A percentile compares a stretch with the other conserved stretches of the same genome.
Evolutionary conservation across 768 basidiomycete species (phyloP).

Genomic region (Boletus reticulatus): DNA sequence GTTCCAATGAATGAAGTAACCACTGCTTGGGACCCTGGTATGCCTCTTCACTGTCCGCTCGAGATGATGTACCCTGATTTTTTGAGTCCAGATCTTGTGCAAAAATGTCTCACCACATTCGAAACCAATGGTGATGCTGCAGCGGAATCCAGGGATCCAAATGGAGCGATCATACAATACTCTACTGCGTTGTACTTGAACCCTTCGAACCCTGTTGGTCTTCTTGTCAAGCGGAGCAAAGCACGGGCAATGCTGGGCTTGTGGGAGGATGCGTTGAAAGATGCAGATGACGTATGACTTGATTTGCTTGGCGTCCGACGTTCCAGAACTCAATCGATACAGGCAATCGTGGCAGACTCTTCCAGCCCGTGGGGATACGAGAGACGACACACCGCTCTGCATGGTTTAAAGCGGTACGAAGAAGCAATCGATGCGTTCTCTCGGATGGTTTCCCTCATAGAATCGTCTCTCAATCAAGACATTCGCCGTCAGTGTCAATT

Average conservation of each 20-base stretch:
- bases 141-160: too few relatives aligned
- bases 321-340: fast-evolving
- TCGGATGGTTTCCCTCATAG: not conserved
- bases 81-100: too few relatives aligned
- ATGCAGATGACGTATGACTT: slow-evolving; percentile 10
- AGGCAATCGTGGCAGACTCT: slow-evolving; percentile 5
- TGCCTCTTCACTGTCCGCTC: too few relatives aligned
- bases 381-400: not conserved
- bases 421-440: not conserved
- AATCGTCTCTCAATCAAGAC: not conserved
- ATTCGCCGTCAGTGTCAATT: not conserved
- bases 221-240: too few relatives aligned
- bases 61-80: too few relatives aligned
- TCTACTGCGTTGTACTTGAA: too few relatives aligned
- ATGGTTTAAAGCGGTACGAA: not conserved
- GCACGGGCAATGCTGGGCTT: too few relatives aligned
- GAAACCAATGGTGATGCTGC: too few relatives aligned
- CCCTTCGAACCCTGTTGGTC: too few relatives aligned
- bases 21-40: not conserved
- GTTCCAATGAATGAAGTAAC: not conserved
- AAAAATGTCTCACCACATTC: too few relatives aligned
- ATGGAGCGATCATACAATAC: too few relatives aligned
- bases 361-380: not conserved
- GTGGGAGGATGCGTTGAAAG: slow-evolving; percentile 13
- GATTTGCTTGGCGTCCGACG: fast-evolving